Conservation (phyloP, 768 basidiomycete genomes). For the Tulasnella sp. region DNA sequence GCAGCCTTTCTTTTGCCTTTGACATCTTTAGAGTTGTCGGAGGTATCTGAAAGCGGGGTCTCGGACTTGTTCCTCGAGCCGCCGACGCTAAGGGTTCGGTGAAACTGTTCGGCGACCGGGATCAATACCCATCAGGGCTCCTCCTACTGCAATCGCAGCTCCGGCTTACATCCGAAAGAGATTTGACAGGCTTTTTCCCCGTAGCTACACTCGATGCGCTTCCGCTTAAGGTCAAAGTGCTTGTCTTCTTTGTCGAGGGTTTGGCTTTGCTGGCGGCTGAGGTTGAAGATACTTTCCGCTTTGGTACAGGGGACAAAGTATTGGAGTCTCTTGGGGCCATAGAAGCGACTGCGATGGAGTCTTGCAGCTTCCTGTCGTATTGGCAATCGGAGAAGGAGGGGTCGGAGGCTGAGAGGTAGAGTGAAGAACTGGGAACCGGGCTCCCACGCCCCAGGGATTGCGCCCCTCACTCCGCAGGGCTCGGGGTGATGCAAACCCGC, state of each 20-base stretch:
- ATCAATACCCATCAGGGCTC: too few species aligned
- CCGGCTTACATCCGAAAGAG: conserved; percentile 6
- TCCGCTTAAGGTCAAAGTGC: conserved; percentile 22
- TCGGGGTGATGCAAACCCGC: too few species aligned
- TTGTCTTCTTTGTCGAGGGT: conserved; percentile 26
- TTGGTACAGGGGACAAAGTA: background rate
- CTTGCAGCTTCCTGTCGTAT: too few species aligned
- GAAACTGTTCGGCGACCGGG: background rate
- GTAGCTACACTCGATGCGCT: background rate
- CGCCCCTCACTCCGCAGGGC: too few species aligned
- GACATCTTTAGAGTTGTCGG: background rate
- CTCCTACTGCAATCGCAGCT: too few species aligned
- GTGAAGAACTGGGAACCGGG: too few species aligned
- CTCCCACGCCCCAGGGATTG: too few species aligned
- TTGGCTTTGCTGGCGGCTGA: conserved; percentile 5
- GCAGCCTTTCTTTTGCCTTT: conserved; percentile 27
- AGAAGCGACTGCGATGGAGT: too few species aligned
- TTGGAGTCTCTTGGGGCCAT: background rate
- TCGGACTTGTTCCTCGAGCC: background rate
- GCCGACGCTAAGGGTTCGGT: conserved; percentile 14
- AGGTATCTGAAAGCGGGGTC: background rate
- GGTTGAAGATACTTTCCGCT: conserved; percentile 9
- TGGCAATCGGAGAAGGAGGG: too few species aligned
- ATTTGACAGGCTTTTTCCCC: conserved; percentile 7
- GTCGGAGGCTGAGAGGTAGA: too few species aligned